phyloP scores from a whole-genome alignment of 164 flowering plant species.

The Stephania japonica region DNA sequence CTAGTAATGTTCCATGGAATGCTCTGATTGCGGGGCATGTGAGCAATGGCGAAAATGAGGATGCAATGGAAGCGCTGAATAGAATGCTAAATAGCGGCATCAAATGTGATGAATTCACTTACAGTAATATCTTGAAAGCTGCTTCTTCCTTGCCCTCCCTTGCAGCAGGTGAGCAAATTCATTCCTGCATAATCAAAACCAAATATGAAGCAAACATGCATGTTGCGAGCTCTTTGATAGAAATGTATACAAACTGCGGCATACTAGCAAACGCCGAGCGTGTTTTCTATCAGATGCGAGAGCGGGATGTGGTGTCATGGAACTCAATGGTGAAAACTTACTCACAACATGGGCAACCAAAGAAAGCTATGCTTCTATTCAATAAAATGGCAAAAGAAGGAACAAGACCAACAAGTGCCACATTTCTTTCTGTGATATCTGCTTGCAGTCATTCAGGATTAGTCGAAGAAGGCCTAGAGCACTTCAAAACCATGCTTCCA shows the following conservation, averaged over 20 bases:
- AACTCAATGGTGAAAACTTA: conserved; percentile 25
- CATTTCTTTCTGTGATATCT: conserved; percentile 25
- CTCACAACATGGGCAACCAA: conserved; percentile 18
- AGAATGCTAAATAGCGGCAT: conserved; percentile 13
- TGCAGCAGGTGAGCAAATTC: conserved; percentile 20
- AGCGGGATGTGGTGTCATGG: conserved; percentile 19
- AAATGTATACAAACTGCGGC: conserved; percentile 24
- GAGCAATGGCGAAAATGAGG: conserved; percentile 11
- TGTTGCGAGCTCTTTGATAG: conserved; percentile 21
- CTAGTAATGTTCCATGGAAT: conserved; percentile 26
- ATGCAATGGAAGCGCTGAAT: conserved; percentile 22
- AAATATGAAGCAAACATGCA: conserved; percentile 9
- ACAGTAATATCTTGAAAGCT: conserved; percentile 19
- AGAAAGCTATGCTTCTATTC: conserved; percentile 15
- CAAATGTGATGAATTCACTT: conserved; percentile 21
- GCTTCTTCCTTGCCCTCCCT: conserved; percentile 23
- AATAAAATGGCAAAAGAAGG: conserved; percentile 21
- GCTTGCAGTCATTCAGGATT: conserved; percentile 25
- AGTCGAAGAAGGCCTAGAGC: conserved; percentile 19
- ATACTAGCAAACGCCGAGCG: conserved; percentile 16
- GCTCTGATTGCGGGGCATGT: conserved; percentile 22
- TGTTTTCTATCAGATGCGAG: conserved; percentile 16
- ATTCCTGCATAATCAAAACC: conserved; percentile 16
- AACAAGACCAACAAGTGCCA: conserved; percentile 17
- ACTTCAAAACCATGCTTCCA: conserved; percentile 17